Evolutionary conservation across 345 rosid genomes (phyloP).

Genomic region (Reutealis trisperma): DNA sequence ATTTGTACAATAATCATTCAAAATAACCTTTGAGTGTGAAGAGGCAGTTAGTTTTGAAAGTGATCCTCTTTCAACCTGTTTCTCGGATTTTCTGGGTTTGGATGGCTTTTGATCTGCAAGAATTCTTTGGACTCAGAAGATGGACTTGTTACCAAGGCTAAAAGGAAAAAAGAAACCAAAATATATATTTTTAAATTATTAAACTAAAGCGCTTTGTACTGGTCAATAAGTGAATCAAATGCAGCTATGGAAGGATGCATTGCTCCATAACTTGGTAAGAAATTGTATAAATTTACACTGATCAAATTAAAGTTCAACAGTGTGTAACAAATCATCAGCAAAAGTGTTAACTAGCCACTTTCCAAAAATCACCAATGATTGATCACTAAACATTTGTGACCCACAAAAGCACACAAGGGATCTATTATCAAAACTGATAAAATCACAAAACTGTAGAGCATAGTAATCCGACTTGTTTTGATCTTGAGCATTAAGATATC

Average conservation of each 20-base stretch:
- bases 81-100: slow-evolving; percentile 38
- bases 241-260: background rate
- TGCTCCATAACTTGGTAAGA: background rate
- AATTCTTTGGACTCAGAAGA: slow-evolving; percentile 30
- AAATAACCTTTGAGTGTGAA: slow-evolving; percentile 50
- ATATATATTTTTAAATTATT: background rate
- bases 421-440: background rate
- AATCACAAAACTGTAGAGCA: background rate
- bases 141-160: slow-evolving; percentile 9
- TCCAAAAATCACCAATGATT: background rate
- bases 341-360: background rate
- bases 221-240: background rate
- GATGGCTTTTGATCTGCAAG: slow-evolving; percentile 51
- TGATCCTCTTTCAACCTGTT: slow-evolving; percentile 47
- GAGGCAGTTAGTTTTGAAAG: slow-evolving; percentile 41
- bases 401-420: background rate
- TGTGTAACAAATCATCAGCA: background rate
- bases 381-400: background rate
- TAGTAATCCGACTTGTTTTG: background rate
- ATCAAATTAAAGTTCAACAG: background rate
- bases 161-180: background rate
- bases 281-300: background rate
- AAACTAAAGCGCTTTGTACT: background rate
- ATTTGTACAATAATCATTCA: slow-evolving; percentile 4
- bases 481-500: background rate